Conservation (phyloP, 2,329 filamentous ascomycete genomes). For the Epichloe hybrida region DNA sequence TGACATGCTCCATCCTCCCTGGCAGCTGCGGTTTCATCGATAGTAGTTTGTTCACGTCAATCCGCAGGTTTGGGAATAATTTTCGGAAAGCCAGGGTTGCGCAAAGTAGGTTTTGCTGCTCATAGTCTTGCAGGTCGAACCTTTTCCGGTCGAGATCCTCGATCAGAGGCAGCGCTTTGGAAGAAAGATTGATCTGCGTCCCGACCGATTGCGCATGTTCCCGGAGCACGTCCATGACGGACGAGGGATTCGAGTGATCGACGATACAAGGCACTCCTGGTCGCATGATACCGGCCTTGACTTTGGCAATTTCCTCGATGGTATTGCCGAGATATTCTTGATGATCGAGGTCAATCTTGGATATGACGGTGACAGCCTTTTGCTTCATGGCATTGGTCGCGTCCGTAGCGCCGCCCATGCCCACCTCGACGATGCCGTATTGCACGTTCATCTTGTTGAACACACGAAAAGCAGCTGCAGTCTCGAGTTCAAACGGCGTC, state of each 20-base stretch:
- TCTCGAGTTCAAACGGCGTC: conserved; percentile 75
- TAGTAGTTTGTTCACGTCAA: conserved; percentile 22
- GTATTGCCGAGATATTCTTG: conserved; percentile 73
- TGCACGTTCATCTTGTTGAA: conserved; percentile 64
- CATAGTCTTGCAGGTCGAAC: conserved; percentile 23
- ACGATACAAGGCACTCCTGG: conserved; percentile 65
- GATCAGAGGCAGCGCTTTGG: conserved; percentile 19
- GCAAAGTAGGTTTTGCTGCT: conserved; percentile 25
- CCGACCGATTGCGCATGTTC: conserved; percentile 44
- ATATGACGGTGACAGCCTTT: conserved; percentile 72
- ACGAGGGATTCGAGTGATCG: conserved; percentile 54
- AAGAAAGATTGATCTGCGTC: conserved; percentile 31
- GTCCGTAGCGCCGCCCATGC: conserved; percentile 79
- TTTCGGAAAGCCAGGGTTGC: conserved; percentile 22
- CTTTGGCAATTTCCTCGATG: conserved; percentile 63
- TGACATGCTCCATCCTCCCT: conserved; percentile 22
- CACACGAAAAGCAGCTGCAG: conserved; percentile 81
- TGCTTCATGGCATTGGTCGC: conserved; percentile 76
- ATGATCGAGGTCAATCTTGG: conserved; percentile 88
- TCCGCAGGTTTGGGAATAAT: conserved; percentile 20
- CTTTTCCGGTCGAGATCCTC: conserved; percentile 16
- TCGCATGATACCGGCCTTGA: conserved; percentile 89
- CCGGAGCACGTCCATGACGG: conserved; percentile 50
- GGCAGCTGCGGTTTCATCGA: conserved; percentile 19
- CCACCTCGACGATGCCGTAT: conserved; percentile 83